Percentiles rank a stretch among this genome's conserved stretches.
Conservation (phyloP, 306 rosid species). For the Gleditsia sinensis region DNA sequence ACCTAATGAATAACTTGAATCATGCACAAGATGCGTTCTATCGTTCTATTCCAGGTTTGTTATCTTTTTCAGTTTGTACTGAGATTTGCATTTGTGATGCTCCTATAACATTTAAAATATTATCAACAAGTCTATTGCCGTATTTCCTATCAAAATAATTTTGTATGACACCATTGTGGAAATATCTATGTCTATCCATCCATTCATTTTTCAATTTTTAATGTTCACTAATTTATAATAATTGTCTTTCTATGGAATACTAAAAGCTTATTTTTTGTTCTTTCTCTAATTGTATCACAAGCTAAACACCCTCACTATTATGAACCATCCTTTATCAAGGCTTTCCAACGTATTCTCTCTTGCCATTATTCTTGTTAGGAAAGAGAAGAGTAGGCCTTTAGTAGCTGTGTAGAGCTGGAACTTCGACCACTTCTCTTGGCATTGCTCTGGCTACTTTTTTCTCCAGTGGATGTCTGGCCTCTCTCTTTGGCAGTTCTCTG, state of each 20-base stretch:
- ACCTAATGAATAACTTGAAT: slow-evolving; percentile 59
- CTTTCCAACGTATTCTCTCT: no score
- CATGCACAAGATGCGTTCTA: slow-evolving; percentile 68
- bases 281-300: background rate
- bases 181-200: background rate
- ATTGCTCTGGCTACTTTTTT: no score
- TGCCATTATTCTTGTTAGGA: no score
- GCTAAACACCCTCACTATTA: no score
- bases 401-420: no score
- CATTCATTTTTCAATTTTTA: background rate
- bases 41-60: slow-evolving; percentile 91
- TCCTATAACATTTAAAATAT: slow-evolving; percentile 8
- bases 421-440: no score
- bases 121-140: background rate
- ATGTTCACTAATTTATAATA: background rate
- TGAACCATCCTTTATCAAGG: no score
- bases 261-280: background rate
- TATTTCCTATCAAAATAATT: background rate
- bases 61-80: slow-evolving; percentile 7
- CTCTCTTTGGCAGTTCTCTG: no score
- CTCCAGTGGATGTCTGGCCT: no score
- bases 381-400: no score
- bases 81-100: slow-evolving; percentile 3
- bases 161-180: no score
- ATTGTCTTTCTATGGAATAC: background rate